These are phyloP conservation scores for Aspergillus sclerotiicarbonarius DNA, from an alignment of 495 filamentous ascomycete genomes.

Conservation along the genomic window DNA sequence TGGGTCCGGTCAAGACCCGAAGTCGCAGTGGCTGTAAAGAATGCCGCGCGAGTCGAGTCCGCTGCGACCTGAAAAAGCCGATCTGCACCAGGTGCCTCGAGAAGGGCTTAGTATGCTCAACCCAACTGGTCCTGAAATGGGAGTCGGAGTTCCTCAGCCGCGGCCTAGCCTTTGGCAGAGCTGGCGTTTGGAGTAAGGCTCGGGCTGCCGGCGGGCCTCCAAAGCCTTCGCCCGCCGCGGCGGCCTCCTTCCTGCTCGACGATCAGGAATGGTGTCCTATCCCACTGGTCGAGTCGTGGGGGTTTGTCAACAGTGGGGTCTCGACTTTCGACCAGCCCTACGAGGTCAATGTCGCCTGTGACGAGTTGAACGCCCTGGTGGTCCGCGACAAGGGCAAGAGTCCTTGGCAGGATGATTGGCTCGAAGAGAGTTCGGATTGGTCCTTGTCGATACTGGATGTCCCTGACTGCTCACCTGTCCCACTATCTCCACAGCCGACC, in stretches of 20 bases:
- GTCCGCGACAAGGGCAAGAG: neutral
- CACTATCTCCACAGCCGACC: conserved; percentile 8
- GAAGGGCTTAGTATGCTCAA: conserved; percentile 38
- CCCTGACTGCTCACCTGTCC: neutral
- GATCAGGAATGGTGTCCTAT: conserved; percentile 34
- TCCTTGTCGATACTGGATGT: neutral
- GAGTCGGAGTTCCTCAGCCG: conserved; percentile 45
- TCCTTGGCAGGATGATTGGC: neutral
- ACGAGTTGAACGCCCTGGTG: conserved; percentile 27
- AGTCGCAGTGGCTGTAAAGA: conserved; percentile 44
- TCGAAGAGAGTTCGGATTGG: neutral
- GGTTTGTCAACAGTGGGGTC: conserved; percentile 39
- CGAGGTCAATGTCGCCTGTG: conserved; percentile 28
- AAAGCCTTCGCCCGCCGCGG: conserved; percentile 13
- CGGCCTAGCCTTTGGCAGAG: conserved; percentile 43
- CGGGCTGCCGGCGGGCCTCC: conserved; percentile 10
- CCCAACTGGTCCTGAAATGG: conserved; percentile 44
- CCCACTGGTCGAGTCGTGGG: conserved; percentile 33
- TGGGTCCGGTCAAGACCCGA: conserved; percentile 45
- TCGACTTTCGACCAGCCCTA: conserved; percentile 31
- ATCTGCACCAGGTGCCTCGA: conserved; percentile 39
- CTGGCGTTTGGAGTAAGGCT: conserved; percentile 43
- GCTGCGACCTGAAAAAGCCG: conserved; percentile 46
- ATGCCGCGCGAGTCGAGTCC: conserved; percentile 44
- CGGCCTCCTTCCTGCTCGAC: conserved; percentile 15